These are phyloP conservation scores for Globisporangium takayamanum DNA, from an alignment of 352 stramenopile species.

Conservation along the genomic window DNA sequence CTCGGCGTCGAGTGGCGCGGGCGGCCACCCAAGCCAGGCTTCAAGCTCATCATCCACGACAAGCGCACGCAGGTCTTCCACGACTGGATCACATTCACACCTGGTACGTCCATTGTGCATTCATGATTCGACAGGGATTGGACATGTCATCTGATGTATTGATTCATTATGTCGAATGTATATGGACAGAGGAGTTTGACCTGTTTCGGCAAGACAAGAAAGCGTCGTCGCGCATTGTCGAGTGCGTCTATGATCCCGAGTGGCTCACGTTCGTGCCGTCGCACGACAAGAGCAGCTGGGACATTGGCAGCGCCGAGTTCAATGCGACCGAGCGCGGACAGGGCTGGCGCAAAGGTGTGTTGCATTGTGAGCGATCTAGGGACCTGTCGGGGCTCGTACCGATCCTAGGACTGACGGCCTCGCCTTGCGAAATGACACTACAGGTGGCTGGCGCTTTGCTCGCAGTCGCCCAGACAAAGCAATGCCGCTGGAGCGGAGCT, in stretches of 20 bases:
- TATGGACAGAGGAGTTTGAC: conserved; percentile 75
- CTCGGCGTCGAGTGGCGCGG: conserved; percentile 77
- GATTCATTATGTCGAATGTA: background rate
- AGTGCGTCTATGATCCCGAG: conserved; percentile 78
- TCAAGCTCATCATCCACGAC: conserved; percentile 82
- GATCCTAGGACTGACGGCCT: too few relatives aligned
- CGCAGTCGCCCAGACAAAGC: conserved; percentile 54
- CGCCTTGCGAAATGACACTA: background rate
- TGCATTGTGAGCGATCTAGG: too few relatives aligned
- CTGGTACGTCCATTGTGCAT: conserved; percentile 24
- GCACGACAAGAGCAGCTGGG: conserved; percentile 78
- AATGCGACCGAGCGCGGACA: conserved; percentile 50
- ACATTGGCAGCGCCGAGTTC: conserved; percentile 58
- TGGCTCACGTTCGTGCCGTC: conserved; percentile 82
- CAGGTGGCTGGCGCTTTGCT: conserved; percentile 75
- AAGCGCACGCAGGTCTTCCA: conserved; percentile 82
- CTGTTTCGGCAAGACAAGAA: conserved; percentile 78
- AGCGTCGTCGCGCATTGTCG: conserved; percentile 72
- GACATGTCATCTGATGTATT: background rate
- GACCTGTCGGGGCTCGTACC: background rate
- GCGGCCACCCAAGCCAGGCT: conserved; percentile 66
- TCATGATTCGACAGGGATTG: too few relatives aligned
- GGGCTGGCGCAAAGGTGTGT: conserved; percentile 74
- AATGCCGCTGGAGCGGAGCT: conserved; percentile 58
- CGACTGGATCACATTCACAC: conserved; percentile 84